A percentile compares a stretch with the other conserved stretches of the same genome.
These are phyloP conservation scores for Camillea tinctor DNA, from an alignment of 2,329 filamentous ascomycete genomes.

Conservation along the genomic window DNA sequence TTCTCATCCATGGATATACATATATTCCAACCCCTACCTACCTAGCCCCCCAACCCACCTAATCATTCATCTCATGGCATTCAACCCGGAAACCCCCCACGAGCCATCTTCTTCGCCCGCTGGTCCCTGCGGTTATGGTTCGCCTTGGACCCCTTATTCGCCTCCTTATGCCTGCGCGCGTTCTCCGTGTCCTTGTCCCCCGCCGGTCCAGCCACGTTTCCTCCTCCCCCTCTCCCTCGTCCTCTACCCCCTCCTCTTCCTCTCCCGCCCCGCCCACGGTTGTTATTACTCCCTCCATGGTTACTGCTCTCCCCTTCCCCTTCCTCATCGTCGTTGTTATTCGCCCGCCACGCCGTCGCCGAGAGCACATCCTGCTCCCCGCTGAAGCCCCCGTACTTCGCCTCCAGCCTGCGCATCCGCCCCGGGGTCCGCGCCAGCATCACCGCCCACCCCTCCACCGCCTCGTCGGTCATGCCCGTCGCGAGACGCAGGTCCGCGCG, in stretches of 20 bases:
- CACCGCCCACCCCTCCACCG: constrained; percentile 89
- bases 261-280: constrained; percentile 46
- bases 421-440: constrained; percentile 77
- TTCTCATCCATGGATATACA: no score
- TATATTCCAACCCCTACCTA: no score
- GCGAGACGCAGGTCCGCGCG: constrained; percentile 67
- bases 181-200: constrained; percentile 70
- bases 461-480: constrained; percentile 89
- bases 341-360: constrained; percentile 64
- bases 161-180: constrained; percentile 75
- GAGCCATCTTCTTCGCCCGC: constrained; percentile 63
- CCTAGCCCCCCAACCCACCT: no score
- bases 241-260: constrained; percentile 47
- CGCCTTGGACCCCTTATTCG: constrained; percentile 75
- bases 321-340: constrained; percentile 56
- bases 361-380: constrained; percentile 65
- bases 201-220: constrained; percentile 62
- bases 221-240: constrained; percentile 42
- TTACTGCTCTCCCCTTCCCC: constrained; percentile 42
- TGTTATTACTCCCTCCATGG: constrained; percentile 18
- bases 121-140: constrained; percentile 84
- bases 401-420: constrained; percentile 67
- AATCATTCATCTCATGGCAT: no score
- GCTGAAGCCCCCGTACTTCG: constrained; percentile 63
- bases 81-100: constrained; percentile 41